Percentiles rank a stretch among this genome's conserved stretches.
These are phyloP conservation scores for Naganishia onofrii DNA, from an alignment of 768 basidiomycete genomes.

Conservation along the genomic window DNA sequence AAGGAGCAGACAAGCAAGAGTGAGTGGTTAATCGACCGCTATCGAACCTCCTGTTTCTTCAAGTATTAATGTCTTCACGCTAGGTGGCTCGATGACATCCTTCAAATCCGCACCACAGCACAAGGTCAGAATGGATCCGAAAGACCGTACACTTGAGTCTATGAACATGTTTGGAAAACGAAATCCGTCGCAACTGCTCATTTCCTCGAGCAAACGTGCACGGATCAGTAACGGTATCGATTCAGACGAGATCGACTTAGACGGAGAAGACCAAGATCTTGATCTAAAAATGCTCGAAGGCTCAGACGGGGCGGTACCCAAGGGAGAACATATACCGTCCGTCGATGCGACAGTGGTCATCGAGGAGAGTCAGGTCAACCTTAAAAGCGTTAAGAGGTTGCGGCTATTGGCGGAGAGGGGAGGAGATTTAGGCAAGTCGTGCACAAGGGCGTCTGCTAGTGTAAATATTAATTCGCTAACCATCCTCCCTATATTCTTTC, in stretches of 20 bases:
- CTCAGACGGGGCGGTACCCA: slow-evolving; percentile 37
- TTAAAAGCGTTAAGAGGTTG: slow-evolving; percentile 64
- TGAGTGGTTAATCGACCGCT: neutral
- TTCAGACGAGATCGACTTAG: slow-evolving; percentile 55
- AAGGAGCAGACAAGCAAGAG: slow-evolving; percentile 5
- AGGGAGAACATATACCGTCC: neutral
- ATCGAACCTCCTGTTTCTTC: slow-evolving; percentile 25
- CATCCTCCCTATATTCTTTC: neutral
- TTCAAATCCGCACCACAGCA: slow-evolving; percentile 63
- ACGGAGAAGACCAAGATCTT: slow-evolving; percentile 56
- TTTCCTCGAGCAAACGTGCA: slow-evolving; percentile 25
- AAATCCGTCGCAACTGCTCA: slow-evolving; percentile 57
- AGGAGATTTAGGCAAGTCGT: slow-evolving; percentile 66
- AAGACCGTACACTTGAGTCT: slow-evolving; percentile 87
- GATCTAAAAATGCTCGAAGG: slow-evolving; percentile 42
- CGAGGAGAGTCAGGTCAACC: slow-evolving; percentile 54
- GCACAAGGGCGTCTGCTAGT: too few species aligned
- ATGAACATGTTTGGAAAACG: slow-evolving; percentile 70
- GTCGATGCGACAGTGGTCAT: slow-evolving; percentile 49
- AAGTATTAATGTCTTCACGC: neutral
- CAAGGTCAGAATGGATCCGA: slow-evolving; percentile 84
- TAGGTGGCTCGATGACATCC: neutral
- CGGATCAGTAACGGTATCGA: slow-evolving; percentile 25
- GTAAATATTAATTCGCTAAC: too few species aligned
- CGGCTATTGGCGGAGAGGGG: slow-evolving; percentile 62